Conservation (phyloP, 768 basidiomycete genomes). For the Lactarius indigo region DNA sequence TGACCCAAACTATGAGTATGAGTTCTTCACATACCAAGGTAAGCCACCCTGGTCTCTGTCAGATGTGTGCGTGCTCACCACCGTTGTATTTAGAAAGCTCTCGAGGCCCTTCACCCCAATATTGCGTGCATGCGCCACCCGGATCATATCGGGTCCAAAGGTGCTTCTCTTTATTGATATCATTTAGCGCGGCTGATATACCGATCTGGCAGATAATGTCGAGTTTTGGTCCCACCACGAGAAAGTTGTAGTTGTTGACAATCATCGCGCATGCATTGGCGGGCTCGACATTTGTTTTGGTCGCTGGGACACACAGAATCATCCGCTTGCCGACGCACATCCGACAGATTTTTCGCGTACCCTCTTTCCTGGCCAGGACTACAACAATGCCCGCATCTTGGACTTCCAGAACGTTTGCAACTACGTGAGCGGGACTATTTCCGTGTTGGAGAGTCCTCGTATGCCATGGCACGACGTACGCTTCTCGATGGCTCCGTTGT, state of each 20-base stretch:
- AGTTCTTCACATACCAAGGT: constrained; percentile 82
- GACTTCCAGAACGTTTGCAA: constrained; percentile 81
- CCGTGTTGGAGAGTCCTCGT: constrained; percentile 61
- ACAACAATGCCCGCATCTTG: constrained; percentile 82
- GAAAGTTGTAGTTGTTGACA: constrained; percentile 88
- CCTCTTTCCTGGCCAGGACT: constrained; percentile 92
- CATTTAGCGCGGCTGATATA: neutral
- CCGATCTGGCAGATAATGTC: constrained; percentile 51
- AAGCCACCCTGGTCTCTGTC: constrained; percentile 5
- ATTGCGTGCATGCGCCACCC: constrained; percentile 89
- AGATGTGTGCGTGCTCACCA: too few relatives aligned
- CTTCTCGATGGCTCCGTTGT: constrained; percentile 19
- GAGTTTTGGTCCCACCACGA: constrained; percentile 94
- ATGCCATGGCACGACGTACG: constrained; percentile 98
- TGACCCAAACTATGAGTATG: constrained; percentile 90
- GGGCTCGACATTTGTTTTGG: constrained; percentile 97
- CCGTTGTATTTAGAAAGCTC: constrained; percentile 45
- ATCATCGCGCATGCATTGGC: constrained; percentile 81
- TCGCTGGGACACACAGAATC: constrained; percentile 91
- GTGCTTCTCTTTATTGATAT: constrained; percentile 28
- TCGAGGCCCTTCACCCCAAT: constrained; percentile 84
- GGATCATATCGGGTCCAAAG: constrained; percentile 82
- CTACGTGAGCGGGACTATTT: constrained; percentile 67
- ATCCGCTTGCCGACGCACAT: constrained; percentile 90
- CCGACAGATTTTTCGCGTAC: constrained; percentile 78